These are phyloP conservation scores for Beauveria australis DNA, from an alignment of 2,329 filamentous ascomycete genomes.

Conservation along the genomic window DNA sequence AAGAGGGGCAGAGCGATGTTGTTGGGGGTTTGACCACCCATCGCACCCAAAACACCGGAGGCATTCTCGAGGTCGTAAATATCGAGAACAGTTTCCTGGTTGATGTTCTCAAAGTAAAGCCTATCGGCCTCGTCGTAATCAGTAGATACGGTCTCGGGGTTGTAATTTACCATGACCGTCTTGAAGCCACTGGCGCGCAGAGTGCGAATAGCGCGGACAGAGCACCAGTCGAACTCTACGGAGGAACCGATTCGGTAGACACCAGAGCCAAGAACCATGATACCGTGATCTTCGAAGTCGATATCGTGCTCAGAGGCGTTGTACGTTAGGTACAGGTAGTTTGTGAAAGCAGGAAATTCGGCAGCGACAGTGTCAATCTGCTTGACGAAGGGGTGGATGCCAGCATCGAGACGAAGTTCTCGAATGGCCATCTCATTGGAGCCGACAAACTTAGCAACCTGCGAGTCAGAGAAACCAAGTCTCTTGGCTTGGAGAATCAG, in stretches of 20 bases:
- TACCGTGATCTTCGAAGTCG: conserved; percentile 75
- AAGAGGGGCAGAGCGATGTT: conserved; percentile 90
- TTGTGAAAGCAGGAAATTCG: conserved; percentile 89
- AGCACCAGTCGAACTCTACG: conserved; percentile 99
- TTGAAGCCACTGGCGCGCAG: conserved; percentile 77
- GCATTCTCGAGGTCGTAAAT: conserved; percentile 85
- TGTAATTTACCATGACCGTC: conserved; percentile 94
- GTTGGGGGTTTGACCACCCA: conserved; percentile 97
- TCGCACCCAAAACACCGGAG: conserved; percentile 80
- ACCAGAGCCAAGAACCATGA: conserved; percentile 94
- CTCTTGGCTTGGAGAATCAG: conserved; percentile 81
- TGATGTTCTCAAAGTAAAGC: conserved; percentile 95
- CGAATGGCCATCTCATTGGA: conserved; percentile 91
- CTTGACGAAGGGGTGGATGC: conserved; percentile 85
- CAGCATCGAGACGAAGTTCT: conserved; percentile 72
- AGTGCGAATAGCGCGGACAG: conserved; percentile 86
- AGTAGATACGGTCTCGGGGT: conserved; percentile 81
- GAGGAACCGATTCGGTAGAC: conserved; percentile 97
- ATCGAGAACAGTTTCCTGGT: conserved; percentile 80
- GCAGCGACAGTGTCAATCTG: conserved; percentile 98
- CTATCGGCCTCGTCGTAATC: conserved; percentile 94
- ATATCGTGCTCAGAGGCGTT: conserved; percentile 84
- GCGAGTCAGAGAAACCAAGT: conserved; percentile 87
- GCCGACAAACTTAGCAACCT: conserved; percentile 88
- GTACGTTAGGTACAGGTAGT: conserved; percentile 95